A percentile compares a stretch with the other conserved stretches of the same genome.
phyloP scores from a whole-genome alignment of 2,329 filamentous ascomycete species.

The Nothophoma quercina region DNA sequence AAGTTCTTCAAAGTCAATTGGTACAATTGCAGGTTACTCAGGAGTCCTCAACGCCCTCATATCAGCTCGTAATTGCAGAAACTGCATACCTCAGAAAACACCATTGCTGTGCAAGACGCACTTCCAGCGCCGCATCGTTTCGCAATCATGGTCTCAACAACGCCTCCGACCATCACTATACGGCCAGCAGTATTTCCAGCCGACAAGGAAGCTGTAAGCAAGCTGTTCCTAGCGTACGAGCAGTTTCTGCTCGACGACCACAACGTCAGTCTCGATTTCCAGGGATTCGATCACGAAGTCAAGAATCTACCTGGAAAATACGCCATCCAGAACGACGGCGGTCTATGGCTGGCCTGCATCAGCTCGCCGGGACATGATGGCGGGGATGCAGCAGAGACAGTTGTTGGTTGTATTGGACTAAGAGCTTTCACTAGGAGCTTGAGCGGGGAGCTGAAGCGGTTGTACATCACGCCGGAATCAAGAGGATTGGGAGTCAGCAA shows the following conservation, averaged over 20 bases:
- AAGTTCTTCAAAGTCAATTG: no score
- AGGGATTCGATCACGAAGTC: constrained; percentile 63
- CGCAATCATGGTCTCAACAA: background rate
- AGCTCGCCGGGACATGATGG: background rate
- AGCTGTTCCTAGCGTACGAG: constrained; percentile 46
- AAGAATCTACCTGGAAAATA: constrained; percentile 64
- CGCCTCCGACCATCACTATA: background rate
- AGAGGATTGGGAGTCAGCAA: constrained; percentile 61
- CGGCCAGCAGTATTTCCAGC: constrained; percentile 48
- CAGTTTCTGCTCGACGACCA: constrained; percentile 38
- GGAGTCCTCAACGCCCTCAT: no score
- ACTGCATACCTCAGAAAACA: no score
- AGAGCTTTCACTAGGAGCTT: constrained; percentile 49
- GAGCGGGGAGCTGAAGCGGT: constrained; percentile 64
- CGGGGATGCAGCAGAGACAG: constrained; percentile 17
- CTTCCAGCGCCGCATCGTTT: background rate
- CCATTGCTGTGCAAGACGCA: no score
- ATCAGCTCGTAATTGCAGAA: no score
- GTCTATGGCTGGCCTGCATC: constrained; percentile 57
- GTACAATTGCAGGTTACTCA: no score
- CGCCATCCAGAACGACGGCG: constrained; percentile 53
- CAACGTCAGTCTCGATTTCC: constrained; percentile 63
- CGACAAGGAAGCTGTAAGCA: constrained; percentile 50
- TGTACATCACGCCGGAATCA: constrained; percentile 60
- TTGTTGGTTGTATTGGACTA: constrained; percentile 61